A percentile compares a stretch with the other conserved stretches of the same genome.
Evolutionary conservation across 495 filamentous ascomycete genomes (phyloP).

Genomic region (Pyrenula massariospora): DNA sequence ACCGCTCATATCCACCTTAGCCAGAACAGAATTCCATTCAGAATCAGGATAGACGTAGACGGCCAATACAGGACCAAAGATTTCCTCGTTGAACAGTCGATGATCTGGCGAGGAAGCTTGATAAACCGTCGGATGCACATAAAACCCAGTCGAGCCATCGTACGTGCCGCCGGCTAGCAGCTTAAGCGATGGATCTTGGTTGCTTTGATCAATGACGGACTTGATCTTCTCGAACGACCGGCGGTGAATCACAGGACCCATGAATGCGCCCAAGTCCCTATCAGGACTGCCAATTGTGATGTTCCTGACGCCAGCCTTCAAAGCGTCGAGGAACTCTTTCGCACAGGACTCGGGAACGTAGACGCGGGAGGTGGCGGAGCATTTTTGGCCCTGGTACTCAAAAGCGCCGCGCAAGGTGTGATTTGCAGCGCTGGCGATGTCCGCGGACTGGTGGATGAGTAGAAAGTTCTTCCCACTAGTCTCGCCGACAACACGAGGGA

Average conservation of each 20-base stretch:
- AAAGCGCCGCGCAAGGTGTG: slow-evolving; percentile 81
- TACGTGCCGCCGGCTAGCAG: slow-evolving; percentile 57
- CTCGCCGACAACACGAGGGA: slow-evolving; percentile 75
- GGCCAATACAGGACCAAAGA: slow-evolving; percentile 66
- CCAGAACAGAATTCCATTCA: slow-evolving; percentile 40
- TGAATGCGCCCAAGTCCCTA: slow-evolving; percentile 48
- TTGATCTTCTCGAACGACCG: slow-evolving; percentile 60
- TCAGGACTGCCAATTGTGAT: slow-evolving; percentile 48
- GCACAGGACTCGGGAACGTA: slow-evolving; percentile 62
- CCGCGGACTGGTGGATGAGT: slow-evolving; percentile 62
- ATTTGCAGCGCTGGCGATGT: slow-evolving; percentile 61
- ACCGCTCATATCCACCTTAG: slow-evolving; percentile 40
- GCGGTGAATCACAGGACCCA: slow-evolving; percentile 70
- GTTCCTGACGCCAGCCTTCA: slow-evolving; percentile 29
- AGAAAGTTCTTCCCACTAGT: slow-evolving; percentile 93
- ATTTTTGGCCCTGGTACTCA: slow-evolving; percentile 87
- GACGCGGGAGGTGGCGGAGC: slow-evolving; percentile 65
- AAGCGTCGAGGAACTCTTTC: slow-evolving; percentile 42
- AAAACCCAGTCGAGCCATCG: slow-evolving; percentile 58
- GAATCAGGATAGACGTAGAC: slow-evolving; percentile 63
- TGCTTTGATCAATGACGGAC: slow-evolving; percentile 53
- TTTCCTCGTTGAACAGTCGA: slow-evolving; percentile 55
- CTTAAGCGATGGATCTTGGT: slow-evolving; percentile 50
- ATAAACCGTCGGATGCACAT: slow-evolving; percentile 64
- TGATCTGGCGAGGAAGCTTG: slow-evolving; percentile 47